These are phyloP conservation scores for Diaporthe eres DNA, from an alignment of 2,329 filamentous ascomycete species.

Conservation along the genomic window DNA sequence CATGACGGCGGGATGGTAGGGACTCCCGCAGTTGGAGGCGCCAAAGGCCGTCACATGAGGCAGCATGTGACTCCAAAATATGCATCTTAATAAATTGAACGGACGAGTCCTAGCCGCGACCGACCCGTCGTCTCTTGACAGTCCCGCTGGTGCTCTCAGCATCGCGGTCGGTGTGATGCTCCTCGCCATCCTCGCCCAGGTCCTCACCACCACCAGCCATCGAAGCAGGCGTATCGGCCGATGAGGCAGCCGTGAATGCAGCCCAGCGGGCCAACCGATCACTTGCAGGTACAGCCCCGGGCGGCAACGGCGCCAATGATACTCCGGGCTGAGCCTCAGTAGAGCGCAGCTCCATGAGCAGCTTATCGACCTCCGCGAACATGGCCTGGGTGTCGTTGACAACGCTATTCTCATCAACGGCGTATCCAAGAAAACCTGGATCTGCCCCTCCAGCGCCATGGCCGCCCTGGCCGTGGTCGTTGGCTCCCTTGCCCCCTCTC, in stretches of 20 bases:
- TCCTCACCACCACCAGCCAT: conserved; percentile 31
- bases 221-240: conserved; percentile 40
- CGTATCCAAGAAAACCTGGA: conserved; percentile 69
- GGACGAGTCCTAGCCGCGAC: conserved; percentile 40
- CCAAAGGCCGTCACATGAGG: background rate
- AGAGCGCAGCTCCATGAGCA: conserved; percentile 81
- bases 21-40: background rate
- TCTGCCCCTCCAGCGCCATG: conserved; percentile 53
- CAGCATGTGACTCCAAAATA: background rate
- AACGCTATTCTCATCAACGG: conserved; percentile 85
- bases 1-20: background rate
- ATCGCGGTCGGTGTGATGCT: conserved; percentile 38
- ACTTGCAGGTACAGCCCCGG: conserved; percentile 42
- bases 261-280: conserved; percentile 40
- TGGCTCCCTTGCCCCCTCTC: conserved; percentile 51
- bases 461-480: conserved; percentile 51
- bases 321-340: conserved; percentile 72
- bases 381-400: conserved; percentile 91
- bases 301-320: conserved; percentile 50
- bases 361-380: conserved; percentile 88
- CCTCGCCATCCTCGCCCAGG: conserved; percentile 37
- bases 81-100: background rate
- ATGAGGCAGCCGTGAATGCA: conserved; percentile 31
- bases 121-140: conserved; percentile 46
- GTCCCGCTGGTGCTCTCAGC: conserved; percentile 42